A percentile compares a stretch with the other conserved stretches of the same genome.
These are phyloP conservation scores for Poronia punctata DNA, from an alignment of 495 filamentous ascomycete species.

Conservation along the genomic window DNA sequence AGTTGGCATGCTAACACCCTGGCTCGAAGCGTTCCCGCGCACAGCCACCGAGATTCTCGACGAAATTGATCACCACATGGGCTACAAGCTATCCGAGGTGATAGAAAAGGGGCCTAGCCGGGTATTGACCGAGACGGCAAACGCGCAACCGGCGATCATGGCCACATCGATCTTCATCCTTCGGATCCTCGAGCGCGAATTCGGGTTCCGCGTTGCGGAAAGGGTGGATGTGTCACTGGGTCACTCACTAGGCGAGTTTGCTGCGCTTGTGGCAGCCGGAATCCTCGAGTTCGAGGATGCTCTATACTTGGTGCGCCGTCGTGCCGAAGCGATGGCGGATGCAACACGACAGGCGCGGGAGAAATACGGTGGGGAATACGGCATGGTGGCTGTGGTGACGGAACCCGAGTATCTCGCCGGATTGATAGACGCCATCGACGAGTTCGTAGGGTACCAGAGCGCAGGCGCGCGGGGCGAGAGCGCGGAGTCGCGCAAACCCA, in stretches of 20 bases:
- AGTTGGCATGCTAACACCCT: constrained; percentile 82
- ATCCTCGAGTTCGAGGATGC: constrained; percentile 73
- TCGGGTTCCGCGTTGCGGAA: constrained; percentile 62
- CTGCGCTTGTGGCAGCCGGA: constrained; percentile 76
- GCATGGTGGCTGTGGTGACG: constrained; percentile 90
- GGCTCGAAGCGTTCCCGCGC: constrained; percentile 74
- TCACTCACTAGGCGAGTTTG: constrained; percentile 93
- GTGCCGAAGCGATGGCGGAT: constrained; percentile 78
- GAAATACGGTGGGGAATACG: constrained; percentile 66
- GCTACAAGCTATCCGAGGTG: constrained; percentile 62
- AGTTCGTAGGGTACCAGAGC: constrained; percentile 66
- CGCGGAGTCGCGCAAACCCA: constrained; percentile 56
- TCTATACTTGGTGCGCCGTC: constrained; percentile 64
- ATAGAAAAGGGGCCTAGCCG: constrained; percentile 74
- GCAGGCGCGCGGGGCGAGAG: constrained; percentile 61
- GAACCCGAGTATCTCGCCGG: constrained; percentile 63
- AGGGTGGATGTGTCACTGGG: constrained; percentile 77
- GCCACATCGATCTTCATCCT: constrained; percentile 86
- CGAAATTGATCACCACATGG: constrained; percentile 72
- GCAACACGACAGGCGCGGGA: constrained; percentile 59
- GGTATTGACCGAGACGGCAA: constrained; percentile 69
- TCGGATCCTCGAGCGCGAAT: constrained; percentile 79
- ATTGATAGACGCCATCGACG: constrained; percentile 66
- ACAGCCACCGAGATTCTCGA: constrained; percentile 67
- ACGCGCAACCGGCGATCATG: constrained; percentile 95